A percentile compares a stretch with the other conserved stretches of the same genome.
These are phyloP conservation scores for Chaetomiaceae sp. DNA, from an alignment of 2,329 filamentous ascomycete genomes.

Conservation along the genomic window DNA sequence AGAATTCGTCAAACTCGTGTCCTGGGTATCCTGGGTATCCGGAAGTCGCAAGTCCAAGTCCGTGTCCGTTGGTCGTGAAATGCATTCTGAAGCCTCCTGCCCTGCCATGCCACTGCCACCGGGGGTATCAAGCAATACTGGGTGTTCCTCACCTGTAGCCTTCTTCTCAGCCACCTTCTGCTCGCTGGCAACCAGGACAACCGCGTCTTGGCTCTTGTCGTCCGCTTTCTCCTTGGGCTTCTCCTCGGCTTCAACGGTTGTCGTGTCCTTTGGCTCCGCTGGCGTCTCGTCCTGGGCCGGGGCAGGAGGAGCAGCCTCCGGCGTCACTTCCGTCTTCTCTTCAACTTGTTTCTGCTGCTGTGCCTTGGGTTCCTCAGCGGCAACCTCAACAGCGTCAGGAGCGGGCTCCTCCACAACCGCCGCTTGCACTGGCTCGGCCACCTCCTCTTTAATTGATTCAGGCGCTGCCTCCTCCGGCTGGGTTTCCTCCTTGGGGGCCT, in stretches of 20 bases:
- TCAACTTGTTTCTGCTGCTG: constrained; percentile 48
- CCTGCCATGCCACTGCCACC: constrained; percentile 20
- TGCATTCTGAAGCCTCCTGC: constrained; percentile 23
- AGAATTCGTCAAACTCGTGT: constrained; percentile 13
- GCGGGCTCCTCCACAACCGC: constrained; percentile 4
- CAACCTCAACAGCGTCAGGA: not conserved
- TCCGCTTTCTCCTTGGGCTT: constrained; percentile 13
- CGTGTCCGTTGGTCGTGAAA: constrained; percentile 23
- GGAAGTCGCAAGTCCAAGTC: constrained; percentile 19
- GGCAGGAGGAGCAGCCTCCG: not conserved
- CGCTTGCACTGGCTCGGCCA: not conserved
- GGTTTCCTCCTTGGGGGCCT: constrained; percentile 1
- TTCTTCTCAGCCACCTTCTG: constrained; percentile 19
- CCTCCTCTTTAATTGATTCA: constrained; percentile 3
- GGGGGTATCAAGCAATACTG: constrained; percentile 27
- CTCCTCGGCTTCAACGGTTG: constrained; percentile 27
- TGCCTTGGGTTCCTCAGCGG: constrained; percentile 6
- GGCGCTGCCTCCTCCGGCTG: constrained; percentile 4
- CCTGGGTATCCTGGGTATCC: constrained; percentile 19
- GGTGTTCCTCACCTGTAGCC: constrained; percentile 28
- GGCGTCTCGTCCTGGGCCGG: constrained; percentile 3
- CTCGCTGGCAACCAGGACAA: constrained; percentile 21
- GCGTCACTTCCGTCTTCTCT: constrained; percentile 20
- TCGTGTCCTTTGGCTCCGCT: not conserved
- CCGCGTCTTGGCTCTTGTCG: constrained; percentile 30